Evolutionary conservation across 148 eudicot genomes (phyloP).

Genomic region (Vaccinium darrowii): DNA sequence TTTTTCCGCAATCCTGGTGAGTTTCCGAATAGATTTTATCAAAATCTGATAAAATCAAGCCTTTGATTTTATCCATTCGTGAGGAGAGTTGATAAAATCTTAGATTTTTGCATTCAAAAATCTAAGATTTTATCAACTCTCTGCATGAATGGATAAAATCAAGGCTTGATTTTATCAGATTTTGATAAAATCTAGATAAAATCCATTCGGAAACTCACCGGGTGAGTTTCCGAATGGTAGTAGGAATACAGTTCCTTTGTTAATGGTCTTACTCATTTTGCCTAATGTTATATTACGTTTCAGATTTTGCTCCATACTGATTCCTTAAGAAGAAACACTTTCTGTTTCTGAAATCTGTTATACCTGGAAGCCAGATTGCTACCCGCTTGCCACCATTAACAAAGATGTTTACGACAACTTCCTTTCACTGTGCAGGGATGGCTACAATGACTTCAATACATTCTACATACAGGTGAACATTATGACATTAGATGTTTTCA

Average conservation of each 20-base stretch:
- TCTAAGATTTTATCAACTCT: too few species aligned
- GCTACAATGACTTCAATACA: slow-evolving; percentile 98
- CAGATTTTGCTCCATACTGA: background rate
- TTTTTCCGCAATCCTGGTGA: background rate
- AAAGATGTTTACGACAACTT: slow-evolving; percentile 15
- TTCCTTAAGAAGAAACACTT: background rate
- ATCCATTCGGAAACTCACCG: too few species aligned
- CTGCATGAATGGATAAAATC: too few species aligned
- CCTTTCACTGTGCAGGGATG: slow-evolving; percentile 65
- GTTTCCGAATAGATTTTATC: too few species aligned
- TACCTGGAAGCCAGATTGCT: background rate
- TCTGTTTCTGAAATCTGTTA: background rate
- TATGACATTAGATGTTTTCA: slow-evolving; percentile 9
- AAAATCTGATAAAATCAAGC: too few species aligned
- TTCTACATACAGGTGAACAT: slow-evolving; percentile 97
- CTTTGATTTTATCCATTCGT: too few species aligned
- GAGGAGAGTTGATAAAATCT: too few species aligned
- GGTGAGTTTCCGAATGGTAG: too few species aligned
- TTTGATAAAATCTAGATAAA: too few species aligned
- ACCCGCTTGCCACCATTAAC: background rate
- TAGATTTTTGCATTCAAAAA: too few species aligned
- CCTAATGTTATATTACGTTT: background rate
- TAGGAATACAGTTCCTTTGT: background rate
- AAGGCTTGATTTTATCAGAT: too few species aligned
- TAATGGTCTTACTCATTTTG: background rate